Percentiles rank a stretch among this genome's conserved stretches.
phyloP scores from a whole-genome alignment of 2,329 filamentous ascomycete genomes.

The Aspergillus viridinutans region DNA sequence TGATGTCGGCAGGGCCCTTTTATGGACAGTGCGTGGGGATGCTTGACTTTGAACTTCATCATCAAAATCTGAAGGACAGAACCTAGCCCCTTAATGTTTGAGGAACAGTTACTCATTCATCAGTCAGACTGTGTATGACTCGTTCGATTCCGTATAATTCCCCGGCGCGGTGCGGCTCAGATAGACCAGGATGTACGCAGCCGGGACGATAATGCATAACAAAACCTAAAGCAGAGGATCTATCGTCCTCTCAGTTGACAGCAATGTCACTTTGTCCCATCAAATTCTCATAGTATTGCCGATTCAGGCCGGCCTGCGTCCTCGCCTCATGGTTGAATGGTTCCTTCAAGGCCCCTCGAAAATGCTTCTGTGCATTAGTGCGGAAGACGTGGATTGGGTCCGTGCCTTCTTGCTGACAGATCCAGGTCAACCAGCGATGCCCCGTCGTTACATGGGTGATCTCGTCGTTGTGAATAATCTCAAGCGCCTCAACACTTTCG shows the following conservation, averaged over 20 bases:
- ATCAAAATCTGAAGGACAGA: too few relatives aligned
- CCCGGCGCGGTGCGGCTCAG: too few relatives aligned
- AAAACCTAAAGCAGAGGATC: neutral
- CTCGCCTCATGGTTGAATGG: conserved; percentile 46
- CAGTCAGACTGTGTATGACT: too few relatives aligned
- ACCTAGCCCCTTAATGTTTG: too few relatives aligned
- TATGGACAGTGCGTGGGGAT: neutral
- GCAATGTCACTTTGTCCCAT: neutral
- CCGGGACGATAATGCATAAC: too few relatives aligned
- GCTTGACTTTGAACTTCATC: too few relatives aligned
- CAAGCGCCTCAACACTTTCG: conserved; percentile 41
- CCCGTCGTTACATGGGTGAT: conserved; percentile 49
- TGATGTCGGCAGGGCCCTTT: neutral
- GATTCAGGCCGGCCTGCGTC: conserved; percentile 43
- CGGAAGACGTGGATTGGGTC: conserved; percentile 46
- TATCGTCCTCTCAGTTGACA: neutral
- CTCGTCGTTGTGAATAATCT: conserved; percentile 47
- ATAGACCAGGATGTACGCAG: too few relatives aligned
- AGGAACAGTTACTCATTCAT: too few relatives aligned
- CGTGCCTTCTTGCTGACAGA: conserved; percentile 43
- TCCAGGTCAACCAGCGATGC: conserved; percentile 47
- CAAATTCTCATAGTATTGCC: conserved; percentile 39
- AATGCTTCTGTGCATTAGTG: conserved; percentile 41
- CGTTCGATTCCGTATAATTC: too few relatives aligned
- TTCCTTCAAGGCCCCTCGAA: conserved; percentile 40